phyloP scores from a whole-genome alignment of 1,284 basidiomycete genomes.

The Fomitopsis schrenkii region DNA sequence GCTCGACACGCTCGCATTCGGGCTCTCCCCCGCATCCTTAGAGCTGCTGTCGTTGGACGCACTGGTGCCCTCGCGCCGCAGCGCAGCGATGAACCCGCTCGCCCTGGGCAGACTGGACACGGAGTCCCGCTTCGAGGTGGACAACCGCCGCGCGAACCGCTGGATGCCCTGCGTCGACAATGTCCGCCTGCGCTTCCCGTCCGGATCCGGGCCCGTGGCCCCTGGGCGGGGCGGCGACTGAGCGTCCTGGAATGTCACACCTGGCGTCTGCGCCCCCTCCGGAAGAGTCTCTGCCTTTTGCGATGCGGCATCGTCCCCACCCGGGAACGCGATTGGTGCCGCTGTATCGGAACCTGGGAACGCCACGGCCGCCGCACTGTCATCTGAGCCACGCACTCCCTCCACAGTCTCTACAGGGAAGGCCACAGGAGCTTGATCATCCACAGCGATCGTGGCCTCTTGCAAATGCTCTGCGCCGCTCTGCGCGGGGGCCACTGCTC shows the following conservation, averaged over 20 bases:
- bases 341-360: slow-evolving; percentile 25
- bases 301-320: slow-evolving; percentile 27
- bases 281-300: slow-evolving; percentile 24
- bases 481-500: neutral
- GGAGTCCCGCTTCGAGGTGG: slow-evolving; percentile 56
- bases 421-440: neutral
- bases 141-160: slow-evolving; percentile 68
- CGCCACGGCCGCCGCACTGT: slow-evolving; percentile 10
- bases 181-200: slow-evolving; percentile 69
- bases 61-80: slow-evolving; percentile 27
- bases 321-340: slow-evolving; percentile 34
- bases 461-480: neutral
- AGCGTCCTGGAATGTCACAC: slow-evolving; percentile 37
- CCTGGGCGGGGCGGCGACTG: slow-evolving; percentile 38
- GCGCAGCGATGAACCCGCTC: slow-evolving; percentile 22
- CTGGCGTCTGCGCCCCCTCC: slow-evolving; percentile 22
- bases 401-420: slow-evolving; percentile 9
- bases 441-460: neutral
- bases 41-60: slow-evolving; percentile 20
- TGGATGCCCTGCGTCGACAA: slow-evolving; percentile 80
- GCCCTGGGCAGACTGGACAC: slow-evolving; percentile 54
- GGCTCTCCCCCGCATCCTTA: slow-evolving; percentile 23
- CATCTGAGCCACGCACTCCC: slow-evolving; percentile 2
- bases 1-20: slow-evolving; percentile 24
- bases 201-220: slow-evolving; percentile 59